Evolutionary conservation across 768 basidiomycete species (phyloP).

Genomic region (Pholiota microspora): DNA sequence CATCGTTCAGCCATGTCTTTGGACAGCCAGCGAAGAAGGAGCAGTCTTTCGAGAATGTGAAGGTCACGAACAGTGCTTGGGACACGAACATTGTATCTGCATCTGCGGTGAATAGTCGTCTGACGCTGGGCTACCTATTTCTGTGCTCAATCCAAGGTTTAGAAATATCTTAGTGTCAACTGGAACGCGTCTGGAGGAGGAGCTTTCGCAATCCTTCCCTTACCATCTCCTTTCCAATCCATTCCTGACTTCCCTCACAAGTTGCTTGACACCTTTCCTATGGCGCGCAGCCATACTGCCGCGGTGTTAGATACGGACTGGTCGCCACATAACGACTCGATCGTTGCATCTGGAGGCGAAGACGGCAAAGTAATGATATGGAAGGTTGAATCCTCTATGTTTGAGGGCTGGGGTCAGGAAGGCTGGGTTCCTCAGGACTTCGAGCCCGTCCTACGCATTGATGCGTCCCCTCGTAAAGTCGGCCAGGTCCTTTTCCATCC

Average conservation of each 20-base stretch:
- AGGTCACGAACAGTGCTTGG: slow-evolving; percentile 89
- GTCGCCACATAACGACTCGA: slow-evolving; percentile 89
- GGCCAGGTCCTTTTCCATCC: slow-evolving; percentile 96
- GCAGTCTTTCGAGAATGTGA: slow-evolving; percentile 76
- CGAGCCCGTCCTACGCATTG: slow-evolving; percentile 79
- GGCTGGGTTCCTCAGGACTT: slow-evolving; percentile 82
- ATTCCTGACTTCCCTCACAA: slow-evolving; percentile 63
- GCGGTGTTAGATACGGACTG: slow-evolving; percentile 94
- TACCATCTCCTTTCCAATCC: slow-evolving; percentile 67
- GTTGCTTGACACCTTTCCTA: slow-evolving; percentile 88
- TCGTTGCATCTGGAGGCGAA: slow-evolving; percentile 91
- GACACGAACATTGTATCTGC: slow-evolving; percentile 92
- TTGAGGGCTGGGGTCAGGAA: slow-evolving; percentile 86
- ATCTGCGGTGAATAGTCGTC: slow-evolving; percentile 60
- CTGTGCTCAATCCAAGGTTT: slow-evolving; percentile 1
- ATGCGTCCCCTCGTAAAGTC: slow-evolving; percentile 81
- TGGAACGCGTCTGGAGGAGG: slow-evolving; percentile 93
- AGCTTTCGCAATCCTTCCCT: slow-evolving; percentile 91
- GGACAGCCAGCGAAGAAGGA: slow-evolving; percentile 88
- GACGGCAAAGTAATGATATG: slow-evolving; percentile 94
- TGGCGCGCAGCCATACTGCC: slow-evolving; percentile 84
- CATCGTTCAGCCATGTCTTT: slow-evolving; percentile 74
- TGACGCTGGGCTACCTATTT: no score
- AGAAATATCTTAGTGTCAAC: slow-evolving; percentile 90
- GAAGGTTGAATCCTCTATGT: slow-evolving; percentile 66